Evolutionary conservation across 1,139 yeast species (phyloP).

Genomic region (Saccharomyces uvarum): DNA sequence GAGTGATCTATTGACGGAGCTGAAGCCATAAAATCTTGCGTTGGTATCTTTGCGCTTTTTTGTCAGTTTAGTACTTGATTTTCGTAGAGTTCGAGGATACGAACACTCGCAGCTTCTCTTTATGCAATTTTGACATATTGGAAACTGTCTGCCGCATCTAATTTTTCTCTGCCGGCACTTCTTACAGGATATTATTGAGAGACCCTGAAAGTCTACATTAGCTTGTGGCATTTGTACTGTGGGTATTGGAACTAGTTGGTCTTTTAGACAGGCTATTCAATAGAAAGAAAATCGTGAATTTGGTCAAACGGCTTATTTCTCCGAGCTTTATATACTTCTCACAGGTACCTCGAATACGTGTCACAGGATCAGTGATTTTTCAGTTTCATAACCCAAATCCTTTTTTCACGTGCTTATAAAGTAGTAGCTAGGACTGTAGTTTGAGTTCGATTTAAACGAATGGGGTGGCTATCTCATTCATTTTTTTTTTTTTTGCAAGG

Average conservation of each 20-base stretch:
- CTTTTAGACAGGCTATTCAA: too few relatives aligned
- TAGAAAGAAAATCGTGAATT: too few relatives aligned
- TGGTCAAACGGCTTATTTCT: too few relatives aligned
- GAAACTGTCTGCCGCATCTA: constrained; percentile 8
- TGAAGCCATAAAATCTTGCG: constrained; percentile 11
- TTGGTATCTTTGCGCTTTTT: constrained; percentile 8
- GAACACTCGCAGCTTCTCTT: constrained; percentile 8
- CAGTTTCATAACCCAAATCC: not conserved
- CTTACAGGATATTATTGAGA: not conserved
- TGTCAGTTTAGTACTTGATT: constrained; percentile 9
- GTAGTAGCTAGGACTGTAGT: not conserved
- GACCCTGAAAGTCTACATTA: not conserved
- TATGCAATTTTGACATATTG: constrained; percentile 7
- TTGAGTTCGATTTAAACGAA: not conserved
- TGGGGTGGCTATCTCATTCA: not conserved
- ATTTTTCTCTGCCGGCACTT: constrained; percentile 4
- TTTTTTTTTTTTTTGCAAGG: not conserved
- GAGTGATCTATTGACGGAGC: constrained; percentile 12
- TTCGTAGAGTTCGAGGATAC: constrained; percentile 9
- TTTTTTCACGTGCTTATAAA: not conserved
- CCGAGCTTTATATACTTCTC: not conserved
- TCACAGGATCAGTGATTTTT: not conserved
- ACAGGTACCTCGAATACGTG: not conserved
- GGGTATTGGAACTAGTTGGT: not conserved
- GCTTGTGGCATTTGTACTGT: not conserved